Base-by-base conservation (phyloP, 495 filamentous ascomycete species). In the Penicillium longicatenatum region DNA sequence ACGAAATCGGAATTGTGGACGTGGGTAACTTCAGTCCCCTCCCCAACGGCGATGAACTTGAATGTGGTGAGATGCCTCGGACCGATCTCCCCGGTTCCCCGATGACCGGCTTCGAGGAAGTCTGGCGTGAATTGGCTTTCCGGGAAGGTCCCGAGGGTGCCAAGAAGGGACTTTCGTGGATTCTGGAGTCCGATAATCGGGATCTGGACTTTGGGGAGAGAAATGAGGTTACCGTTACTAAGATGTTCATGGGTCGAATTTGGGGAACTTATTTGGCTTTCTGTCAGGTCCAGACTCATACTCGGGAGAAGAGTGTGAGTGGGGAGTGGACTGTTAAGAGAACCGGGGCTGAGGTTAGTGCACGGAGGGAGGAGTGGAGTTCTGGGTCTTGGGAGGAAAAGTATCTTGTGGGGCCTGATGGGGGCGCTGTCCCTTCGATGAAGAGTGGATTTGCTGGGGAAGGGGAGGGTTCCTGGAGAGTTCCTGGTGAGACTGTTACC, bases 1-100 rank as follows among this genome's bases (percentile, higher is more conserved):
- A 75, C 43, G 59, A 65, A 1, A 74, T 76, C 42, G 67, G 70
- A 10, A 70, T 60, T 16, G 60, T 55, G 10, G 74, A 77, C 37
- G 72, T 69, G 45, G 74, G 72, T 0, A 68, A 64, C 0, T 78
- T 78, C 54, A 63, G 63, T 14, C 45, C 66, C 1, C 54, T 78
- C 1, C 68, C 75, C 0, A 76, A 75, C 39, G 74, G 75, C 1
- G 74, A 75, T 30, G 75, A 76, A 35, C 63, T 76, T 0, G 75
- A 78, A 33, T 67, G 58, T 4, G 75, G 75, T 1, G 54, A 58
- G 1, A 78, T 78, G 75, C 71, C 75, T 17, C 67, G 71, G 7
- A 56, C 64, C 17, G 72, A 76, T 68, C 50, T 68, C 0, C 70
- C 73, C 1, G 75, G 71, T 8, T 58, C 63, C 6, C 71, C 74